phyloP scores from a whole-genome alignment of 805 yeast species.

The Jamesozyma lodderae region DNA sequence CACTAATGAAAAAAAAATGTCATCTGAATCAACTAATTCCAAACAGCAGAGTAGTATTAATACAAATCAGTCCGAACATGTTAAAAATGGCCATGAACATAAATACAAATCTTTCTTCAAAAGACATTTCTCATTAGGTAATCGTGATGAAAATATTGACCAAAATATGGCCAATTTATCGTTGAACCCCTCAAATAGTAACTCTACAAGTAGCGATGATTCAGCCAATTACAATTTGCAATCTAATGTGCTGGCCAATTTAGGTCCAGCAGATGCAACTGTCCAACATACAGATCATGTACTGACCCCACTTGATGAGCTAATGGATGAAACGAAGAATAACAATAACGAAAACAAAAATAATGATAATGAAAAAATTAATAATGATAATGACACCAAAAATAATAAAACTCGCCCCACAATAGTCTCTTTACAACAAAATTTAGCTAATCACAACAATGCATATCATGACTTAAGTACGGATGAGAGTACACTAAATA shows the following conservation, averaged over 20 bases:
- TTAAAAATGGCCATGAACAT: neutral
- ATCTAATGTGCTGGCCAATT: slow-evolving; percentile 9
- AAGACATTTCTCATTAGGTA: neutral
- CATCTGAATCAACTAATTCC: neutral
- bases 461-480: too few relatives aligned
- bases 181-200: slow-evolving; percentile 1
- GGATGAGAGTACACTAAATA: too few relatives aligned
- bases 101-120: slow-evolving; percentile 2
- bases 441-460: too few relatives aligned
- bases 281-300: slow-evolving; percentile 17
- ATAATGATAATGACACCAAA: neutral
- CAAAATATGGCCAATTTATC: slow-evolving; percentile 7
- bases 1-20: neutral
- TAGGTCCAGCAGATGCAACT: slow-evolving; percentile 19
- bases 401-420: too few relatives aligned
- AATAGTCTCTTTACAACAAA: too few relatives aligned
- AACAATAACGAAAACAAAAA: neutral
- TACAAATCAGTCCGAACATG: neutral
- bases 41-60: too few relatives aligned
- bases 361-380: neutral
- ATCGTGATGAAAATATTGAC: slow-evolving; percentile 1
- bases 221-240: neutral
- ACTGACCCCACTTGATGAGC: slow-evolving; percentile 2
- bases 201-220: too few relatives aligned
- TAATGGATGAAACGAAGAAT: neutral